Evolutionary conservation across 352 stramenopile species (phyloP).

Genomic region (Phytophthora litchii): DNA sequence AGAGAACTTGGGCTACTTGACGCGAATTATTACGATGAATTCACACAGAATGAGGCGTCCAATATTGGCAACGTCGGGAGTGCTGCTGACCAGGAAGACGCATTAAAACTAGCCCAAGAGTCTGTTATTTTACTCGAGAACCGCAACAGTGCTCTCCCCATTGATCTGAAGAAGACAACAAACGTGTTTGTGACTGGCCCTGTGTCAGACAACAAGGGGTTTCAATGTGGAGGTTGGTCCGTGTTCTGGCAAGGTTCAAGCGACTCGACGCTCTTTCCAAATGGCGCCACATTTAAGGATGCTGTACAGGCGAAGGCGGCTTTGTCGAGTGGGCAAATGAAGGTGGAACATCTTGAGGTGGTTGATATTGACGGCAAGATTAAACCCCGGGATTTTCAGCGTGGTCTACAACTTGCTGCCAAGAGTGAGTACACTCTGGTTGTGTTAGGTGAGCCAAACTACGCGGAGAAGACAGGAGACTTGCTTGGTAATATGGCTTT

Average conservation of each 20-base stretch:
- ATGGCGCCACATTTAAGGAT: slow-evolving; percentile 65
- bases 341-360: slow-evolving; percentile 46
- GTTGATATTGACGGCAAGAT: slow-evolving; percentile 58
- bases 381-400: slow-evolving; percentile 40
- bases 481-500: slow-evolving; percentile 61
- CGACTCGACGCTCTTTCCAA: slow-evolving; percentile 63
- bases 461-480: slow-evolving; percentile 85
- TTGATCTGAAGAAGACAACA: slow-evolving; percentile 23
- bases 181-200: slow-evolving; percentile 70
- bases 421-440: slow-evolving; percentile 77
- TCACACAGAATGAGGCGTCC: slow-evolving; percentile 8
- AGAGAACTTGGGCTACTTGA: slow-evolving; percentile 54
- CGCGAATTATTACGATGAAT: slow-evolving; percentile 10
- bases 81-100: slow-evolving; percentile 52
- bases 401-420: slow-evolving; percentile 46
- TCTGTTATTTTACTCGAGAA: slow-evolving; percentile 87
- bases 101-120: slow-evolving; percentile 71
- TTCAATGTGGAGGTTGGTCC: slow-evolving; percentile 75
- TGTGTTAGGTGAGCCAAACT: slow-evolving; percentile 76
- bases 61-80: slow-evolving; percentile 45
- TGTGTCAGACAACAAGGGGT: slow-evolving; percentile 69
- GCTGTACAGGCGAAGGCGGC: slow-evolving; percentile 32
- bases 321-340: slow-evolving; percentile 5
- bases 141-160: slow-evolving; percentile 43
- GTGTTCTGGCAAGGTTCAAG: slow-evolving; percentile 72